Evolutionary conservation across 2,329 filamentous ascomycete species (phyloP).

Genomic region (Phyllosticta ampelicida): DNA sequence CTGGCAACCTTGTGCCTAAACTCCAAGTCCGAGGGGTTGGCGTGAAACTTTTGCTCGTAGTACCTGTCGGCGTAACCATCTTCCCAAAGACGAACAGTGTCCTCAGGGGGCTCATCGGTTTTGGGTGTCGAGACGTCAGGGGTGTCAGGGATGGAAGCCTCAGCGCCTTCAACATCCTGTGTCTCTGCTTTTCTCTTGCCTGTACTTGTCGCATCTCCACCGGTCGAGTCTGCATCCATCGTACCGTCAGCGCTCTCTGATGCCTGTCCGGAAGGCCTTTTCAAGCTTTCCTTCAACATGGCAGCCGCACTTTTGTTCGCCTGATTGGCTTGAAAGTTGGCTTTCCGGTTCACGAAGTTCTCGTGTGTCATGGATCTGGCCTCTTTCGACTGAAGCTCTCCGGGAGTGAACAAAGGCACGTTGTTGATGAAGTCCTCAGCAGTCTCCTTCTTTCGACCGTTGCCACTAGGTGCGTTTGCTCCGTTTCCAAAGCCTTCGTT

Average conservation of each 20-base stretch:
- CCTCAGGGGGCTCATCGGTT: conserved; percentile 55
- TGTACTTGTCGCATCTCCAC: conserved; percentile 27
- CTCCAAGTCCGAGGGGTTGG: conserved; percentile 65
- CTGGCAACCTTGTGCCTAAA: conserved; percentile 84
- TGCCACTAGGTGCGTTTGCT: conserved; percentile 1
- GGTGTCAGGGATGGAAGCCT: conserved; percentile 50
- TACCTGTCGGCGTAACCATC: conserved; percentile 91
- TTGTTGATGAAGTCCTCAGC: conserved; percentile 18
- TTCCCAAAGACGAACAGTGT: conserved; percentile 88
- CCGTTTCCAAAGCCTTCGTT: conserved; percentile 4
- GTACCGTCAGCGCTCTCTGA: conserved; percentile 19
- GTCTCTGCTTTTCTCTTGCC: conserved; percentile 70
- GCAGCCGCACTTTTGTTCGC: conserved; percentile 91
- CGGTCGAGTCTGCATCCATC: conserved; percentile 7
- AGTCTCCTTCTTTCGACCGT: conserved; percentile 1
- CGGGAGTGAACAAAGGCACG: conserved; percentile 24
- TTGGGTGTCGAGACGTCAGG: conserved; percentile 38
- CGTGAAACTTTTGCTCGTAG: conserved; percentile 92
- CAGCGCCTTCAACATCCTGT: conserved; percentile 49
- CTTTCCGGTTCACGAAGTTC: conserved; percentile 68
- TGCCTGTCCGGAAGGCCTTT: conserved; percentile 13
- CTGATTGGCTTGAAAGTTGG: conserved; percentile 33
- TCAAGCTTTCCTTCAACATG: conserved; percentile 65
- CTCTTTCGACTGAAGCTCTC: conserved; percentile 26
- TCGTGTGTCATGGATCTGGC: conserved; percentile 61